Base-by-base conservation (phyloP, 1,139 yeast species). In the Candida labiduridarum region DNA sequence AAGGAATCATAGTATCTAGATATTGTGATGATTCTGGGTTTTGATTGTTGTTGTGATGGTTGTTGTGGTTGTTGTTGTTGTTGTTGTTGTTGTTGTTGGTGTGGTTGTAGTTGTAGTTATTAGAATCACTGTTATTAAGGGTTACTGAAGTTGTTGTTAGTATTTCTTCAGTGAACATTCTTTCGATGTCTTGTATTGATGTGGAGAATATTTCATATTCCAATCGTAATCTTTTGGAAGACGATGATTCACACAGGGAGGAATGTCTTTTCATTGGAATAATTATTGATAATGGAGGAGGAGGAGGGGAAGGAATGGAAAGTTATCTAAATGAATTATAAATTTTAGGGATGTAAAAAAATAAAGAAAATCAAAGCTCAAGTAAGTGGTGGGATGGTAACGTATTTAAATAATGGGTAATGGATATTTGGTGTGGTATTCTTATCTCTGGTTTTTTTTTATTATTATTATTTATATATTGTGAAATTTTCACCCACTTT, bases 191-290 rank as follows among this genome's bases (percentile, higher is more conserved):
- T 47, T 60, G 58, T 49, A 68, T 64, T 29, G 69, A 61, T 45
- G 64, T 66, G 49, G 66, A 63, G 48, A 66, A 68, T 41, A 67
- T 65, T 52, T 67, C 71, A 45, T 60, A 56, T 49, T 67, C 72
- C 31, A 66, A 55, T 48, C 56, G 59, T 29, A 65, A 49, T 31
- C 72, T 51, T 45, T 66, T 67, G 49, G 55, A 58, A 2, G 72
- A 60, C 50, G 49, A 34, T 27, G 39, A 41, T 33, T 47, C 47
- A 30, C 41, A 47, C 15, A 48, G 39, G 12, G 45, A 49, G 16
- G 46, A 22, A 33, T 31, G 41, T 51, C 49, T 45, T 42, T 47
- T 52, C 53, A 45, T 52, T 10, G 15, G 19, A n/a, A 38, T 38
- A 15, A 19, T 19, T 19, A 3, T 19, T 19, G 22, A 19, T 19